These are phyloP conservation scores for Aspergillus glaucus DNA, from an alignment of 2,329 filamentous ascomycete species.

Conservation along the genomic window DNA sequence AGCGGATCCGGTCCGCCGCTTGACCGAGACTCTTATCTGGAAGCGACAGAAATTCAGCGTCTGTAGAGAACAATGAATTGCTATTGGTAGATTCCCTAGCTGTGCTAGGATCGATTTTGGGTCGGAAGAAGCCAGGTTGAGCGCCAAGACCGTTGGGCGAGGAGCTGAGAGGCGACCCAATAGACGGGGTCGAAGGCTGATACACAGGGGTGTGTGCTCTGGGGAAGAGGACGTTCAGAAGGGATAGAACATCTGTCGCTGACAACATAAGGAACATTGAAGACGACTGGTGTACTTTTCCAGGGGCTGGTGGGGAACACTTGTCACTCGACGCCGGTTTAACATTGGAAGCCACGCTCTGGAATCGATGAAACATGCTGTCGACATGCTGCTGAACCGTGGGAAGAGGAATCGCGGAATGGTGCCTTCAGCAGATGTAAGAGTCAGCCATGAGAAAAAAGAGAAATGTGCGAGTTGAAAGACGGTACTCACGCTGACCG, in stretches of 20 bases:
- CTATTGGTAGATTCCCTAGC: conserved; percentile 18
- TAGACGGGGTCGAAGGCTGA: conserved; percentile 20
- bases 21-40: conserved; percentile 22
- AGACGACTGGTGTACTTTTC: conserved; percentile 13
- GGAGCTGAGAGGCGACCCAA: conserved; percentile 16
- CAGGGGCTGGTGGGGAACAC: conserved; percentile 43
- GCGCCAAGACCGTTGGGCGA: conserved; percentile 11
- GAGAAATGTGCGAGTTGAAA: conserved; percentile 6
- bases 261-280: conserved; percentile 70
- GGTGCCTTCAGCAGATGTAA: conserved; percentile 21
- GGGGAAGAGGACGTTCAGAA: conserved; percentile 80
- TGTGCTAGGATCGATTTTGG: conserved; percentile 18
- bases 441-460: conserved; percentile 17
- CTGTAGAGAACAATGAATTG: conserved; percentile 25
- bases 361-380: conserved; percentile 32
- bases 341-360: conserved; percentile 5
- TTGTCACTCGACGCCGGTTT: conserved; percentile 1
- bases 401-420: conserved; percentile 30
- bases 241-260: conserved; percentile 68
- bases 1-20: conserved; percentile 35
- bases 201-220: conserved; percentile 18
- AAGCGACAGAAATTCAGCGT: conserved; percentile 21
- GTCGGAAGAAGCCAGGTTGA: conserved; percentile 30
- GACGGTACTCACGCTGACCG: conserved; percentile 55
- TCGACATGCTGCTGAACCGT: conserved; percentile 30